Evolutionary conservation across 129 eudicot genomes (phyloP), one percentile per base, ranked within the genome.

Genomic region (Escallonia rubra): DNA sequence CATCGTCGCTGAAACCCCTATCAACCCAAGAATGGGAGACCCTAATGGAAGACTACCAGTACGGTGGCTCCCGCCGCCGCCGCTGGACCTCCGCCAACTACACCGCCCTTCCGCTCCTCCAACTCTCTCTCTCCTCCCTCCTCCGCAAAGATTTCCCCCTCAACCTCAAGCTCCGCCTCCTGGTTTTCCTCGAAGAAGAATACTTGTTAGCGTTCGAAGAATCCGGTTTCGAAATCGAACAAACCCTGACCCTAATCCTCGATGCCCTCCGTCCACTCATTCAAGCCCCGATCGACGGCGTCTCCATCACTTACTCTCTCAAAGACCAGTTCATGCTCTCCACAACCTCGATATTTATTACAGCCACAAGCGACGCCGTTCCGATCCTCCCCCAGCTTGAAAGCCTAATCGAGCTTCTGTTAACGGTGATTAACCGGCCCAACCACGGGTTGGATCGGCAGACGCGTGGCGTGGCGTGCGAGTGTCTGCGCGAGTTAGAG

Each of bases 401-500:
- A 76, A 83, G 78, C 6, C 75, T 92, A 69, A 70, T 92, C 49
- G 98, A 87, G 83, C 78, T 92, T 42, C 52, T 92, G 67, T 74
- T 92, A 80, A 80, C 78, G 8, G 72, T 88, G 23, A 73, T 86
- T 41, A 92, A 92, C 62, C 86, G 98, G 49, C 95, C 95, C 4
- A 86, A 84, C 15, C 89, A 92, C 34, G 91, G 89, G 4, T 47
- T 79, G 13, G 98, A 92, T 61, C 85, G 98, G 23, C 86, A 78
- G 10, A 74, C 83, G 4, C 72, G 98, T 4, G 87, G 85, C 39
- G 75, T 80, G 14, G 95, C 95, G 4, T 88, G 96, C 11, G 98
- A 92, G 78, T 88, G 98, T 43, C 76, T 92, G 81, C 74, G 96
- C 42, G 95, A 88, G 41, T 56, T 92, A 78, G 98, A 92, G 74